Base-by-base conservation (phyloP, 306 rosid genomes). In the Prunus armeniaca region DNA sequence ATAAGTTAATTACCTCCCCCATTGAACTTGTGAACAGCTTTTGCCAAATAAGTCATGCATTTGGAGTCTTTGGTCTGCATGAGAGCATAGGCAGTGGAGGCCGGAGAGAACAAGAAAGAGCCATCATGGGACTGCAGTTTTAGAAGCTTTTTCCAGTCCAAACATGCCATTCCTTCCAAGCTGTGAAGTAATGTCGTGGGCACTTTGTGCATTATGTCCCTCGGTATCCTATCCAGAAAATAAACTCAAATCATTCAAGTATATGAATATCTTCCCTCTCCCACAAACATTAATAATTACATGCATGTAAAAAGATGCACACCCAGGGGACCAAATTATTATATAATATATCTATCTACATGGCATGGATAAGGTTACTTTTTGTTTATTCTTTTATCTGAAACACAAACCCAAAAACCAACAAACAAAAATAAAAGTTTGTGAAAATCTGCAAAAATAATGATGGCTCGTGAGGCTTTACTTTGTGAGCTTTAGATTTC, bases 31-130 rank as follows among this genome's bases (percentile, higher is more conserved):
- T 49, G 66, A 70, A 92, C 89, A 0, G 80, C 81, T 41, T 82
- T 82, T 12, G 86, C 75, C 82, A 96, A 82, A 79, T 96, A 96
- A 1, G 55, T 76, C 70, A 92, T 83, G 81, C 97, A 93, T 38
- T 88, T 92, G 8, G 73, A 49, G 62, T 96, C 87, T 72, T 75
- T 87, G 52, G 97, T 96, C 79, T 89, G 88, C 87, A 86, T 89
- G 82, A 89, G 84, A 6, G 97, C 99, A 51, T 80, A 96, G 82
- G 99, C 98, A 34, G 99, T 96, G 82, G 99, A 88, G 14, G 99
- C 88, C 9, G 99, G 99, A 64, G 99, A 96, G 71, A 82, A 88
- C 84, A 96, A 80, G 87, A 96, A 92, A 14, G 99, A 96, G 32
- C 99, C 98, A 80, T 96, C 94, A 84, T 72, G 77, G 71, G 87